phyloP scores from a whole-genome alignment of 495 filamentous ascomycete genomes.

The Annulohypoxylon nitens region DNA sequence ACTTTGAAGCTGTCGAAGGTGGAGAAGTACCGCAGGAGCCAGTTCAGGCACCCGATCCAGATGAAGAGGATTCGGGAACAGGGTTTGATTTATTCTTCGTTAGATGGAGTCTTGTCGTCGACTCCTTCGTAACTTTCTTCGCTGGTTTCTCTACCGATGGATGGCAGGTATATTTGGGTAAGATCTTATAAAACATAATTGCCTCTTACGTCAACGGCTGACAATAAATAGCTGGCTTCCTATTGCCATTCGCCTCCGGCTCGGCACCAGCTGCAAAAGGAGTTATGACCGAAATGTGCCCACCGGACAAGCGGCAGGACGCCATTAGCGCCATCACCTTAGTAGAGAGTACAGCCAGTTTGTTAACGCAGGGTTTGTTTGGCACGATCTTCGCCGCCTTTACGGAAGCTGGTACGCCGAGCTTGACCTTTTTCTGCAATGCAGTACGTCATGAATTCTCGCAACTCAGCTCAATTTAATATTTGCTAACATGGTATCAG shows the following conservation, averaged over 20 bases:
- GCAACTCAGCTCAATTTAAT: neutral
- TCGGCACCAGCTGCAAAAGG: constrained; percentile 69
- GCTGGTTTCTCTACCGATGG: constrained; percentile 62
- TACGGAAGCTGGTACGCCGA: constrained; percentile 60
- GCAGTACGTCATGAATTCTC: constrained; percentile 54
- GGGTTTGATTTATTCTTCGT: constrained; percentile 69
- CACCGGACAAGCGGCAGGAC: constrained; percentile 61
- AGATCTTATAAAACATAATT: neutral
- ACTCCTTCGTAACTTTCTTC: constrained; percentile 65
- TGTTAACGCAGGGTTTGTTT: constrained; percentile 66
- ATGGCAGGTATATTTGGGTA: constrained; percentile 69
- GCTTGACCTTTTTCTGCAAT: constrained; percentile 68
- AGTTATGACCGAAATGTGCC: constrained; percentile 68
- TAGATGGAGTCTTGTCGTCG: constrained; percentile 63
- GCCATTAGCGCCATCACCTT: constrained; percentile 69
- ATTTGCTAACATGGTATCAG: constrained; percentile 36
- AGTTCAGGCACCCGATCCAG: constrained; percentile 41
- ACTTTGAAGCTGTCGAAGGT: constrained; percentile 56
- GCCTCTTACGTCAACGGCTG: neutral
- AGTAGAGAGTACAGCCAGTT: constrained; percentile 66
- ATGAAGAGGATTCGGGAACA: constrained; percentile 50
- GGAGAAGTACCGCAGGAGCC: constrained; percentile 61
- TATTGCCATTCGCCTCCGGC: constrained; percentile 68
- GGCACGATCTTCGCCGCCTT: constrained; percentile 67
- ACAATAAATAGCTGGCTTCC: constrained; percentile 53